phyloP scores from a whole-genome alignment of 106 monocot genomes.

The Apostasia shenzhenica region DNA sequence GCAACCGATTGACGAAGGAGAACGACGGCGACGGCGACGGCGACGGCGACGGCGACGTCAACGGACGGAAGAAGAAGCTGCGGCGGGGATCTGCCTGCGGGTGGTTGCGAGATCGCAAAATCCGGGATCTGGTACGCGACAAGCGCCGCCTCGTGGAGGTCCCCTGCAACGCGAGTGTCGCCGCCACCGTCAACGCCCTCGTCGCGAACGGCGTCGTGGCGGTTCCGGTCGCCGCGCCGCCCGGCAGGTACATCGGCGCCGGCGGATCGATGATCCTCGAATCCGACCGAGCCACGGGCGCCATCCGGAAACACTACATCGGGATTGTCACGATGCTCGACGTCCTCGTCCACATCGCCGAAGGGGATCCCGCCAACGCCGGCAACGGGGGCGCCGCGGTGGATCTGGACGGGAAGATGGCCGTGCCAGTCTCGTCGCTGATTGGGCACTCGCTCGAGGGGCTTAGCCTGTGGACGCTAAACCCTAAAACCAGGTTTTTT shows the following conservation, averaged over 20 bases:
- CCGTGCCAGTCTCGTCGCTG: constrained; percentile 55
- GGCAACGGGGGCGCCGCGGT: neutral
- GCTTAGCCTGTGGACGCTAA: constrained; percentile 59
- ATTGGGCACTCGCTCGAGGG: constrained; percentile 65
- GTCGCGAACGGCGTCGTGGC: constrained; percentile 46
- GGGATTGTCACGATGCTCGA: constrained; percentile 72
- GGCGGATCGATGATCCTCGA: constrained; percentile 70
- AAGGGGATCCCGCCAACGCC: constrained; percentile 10
- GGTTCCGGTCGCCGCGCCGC: constrained; percentile 56
- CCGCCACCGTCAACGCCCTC: constrained; percentile 46
- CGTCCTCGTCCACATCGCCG: constrained; percentile 49
- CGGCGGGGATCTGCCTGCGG: neutral
- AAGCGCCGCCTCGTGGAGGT: constrained; percentile 61
- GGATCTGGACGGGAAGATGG: constrained; percentile 44
- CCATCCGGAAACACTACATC: constrained; percentile 57
- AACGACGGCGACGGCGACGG: too few relatives aligned
- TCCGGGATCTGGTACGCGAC: constrained; percentile 26
- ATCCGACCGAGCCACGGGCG: constrained; percentile 46
- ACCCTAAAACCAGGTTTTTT: constrained; percentile 46
- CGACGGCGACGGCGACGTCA: neutral
- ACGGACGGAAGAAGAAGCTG: neutral
- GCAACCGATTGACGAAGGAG: neutral
- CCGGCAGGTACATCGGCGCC: constrained; percentile 64
- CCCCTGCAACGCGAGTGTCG: constrained; percentile 55
- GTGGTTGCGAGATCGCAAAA: neutral